Percentiles rank a stretch among this genome's conserved stretches.
These are phyloP conservation scores for Russula earlei DNA, from an alignment of 768 basidiomycete species.

Conservation along the genomic window DNA sequence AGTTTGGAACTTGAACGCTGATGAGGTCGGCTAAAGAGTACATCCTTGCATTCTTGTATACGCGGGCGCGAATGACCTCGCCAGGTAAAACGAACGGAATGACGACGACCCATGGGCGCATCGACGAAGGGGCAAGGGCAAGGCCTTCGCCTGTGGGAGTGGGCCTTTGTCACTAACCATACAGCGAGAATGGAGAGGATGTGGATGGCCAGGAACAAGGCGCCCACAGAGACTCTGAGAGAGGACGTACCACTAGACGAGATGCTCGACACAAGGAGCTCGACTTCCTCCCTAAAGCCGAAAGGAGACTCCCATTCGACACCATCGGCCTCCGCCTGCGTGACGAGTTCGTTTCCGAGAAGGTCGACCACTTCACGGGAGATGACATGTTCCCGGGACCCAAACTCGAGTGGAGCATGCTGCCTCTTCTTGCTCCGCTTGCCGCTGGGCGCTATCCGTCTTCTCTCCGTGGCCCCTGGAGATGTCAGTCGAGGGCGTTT, in stretches of 20 bases:
- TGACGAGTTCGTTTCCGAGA: constrained; percentile 51
- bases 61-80: constrained; percentile 62
- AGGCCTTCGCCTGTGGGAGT: constrained; percentile 51
- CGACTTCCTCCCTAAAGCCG: constrained; percentile 48
- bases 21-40: constrained; percentile 73
- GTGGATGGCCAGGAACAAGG: background rate
- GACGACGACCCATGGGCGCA: constrained; percentile 68
- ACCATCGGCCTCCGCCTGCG: constrained; percentile 38
- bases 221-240: background rate
- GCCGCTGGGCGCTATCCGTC: constrained; percentile 8
- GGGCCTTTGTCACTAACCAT: background rate
- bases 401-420: constrained; percentile 43
- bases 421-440: constrained; percentile 32
- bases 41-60: constrained; percentile 62
- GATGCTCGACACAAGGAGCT: constrained; percentile 51
- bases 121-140: constrained; percentile 38
- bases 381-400: constrained; percentile 66
- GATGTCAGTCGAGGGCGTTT: constrained; percentile 26
- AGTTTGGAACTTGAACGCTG: constrained; percentile 53
- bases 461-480: background rate
- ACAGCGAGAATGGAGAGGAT: too few relatives aligned
- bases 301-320: constrained; percentile 54
- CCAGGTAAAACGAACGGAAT: constrained; percentile 80
- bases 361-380: constrained; percentile 60
- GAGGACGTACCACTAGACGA: constrained; percentile 47